phyloP scores from a whole-genome alignment of 768 basidiomycete genomes.

The Leccinellum albellum region DNA sequence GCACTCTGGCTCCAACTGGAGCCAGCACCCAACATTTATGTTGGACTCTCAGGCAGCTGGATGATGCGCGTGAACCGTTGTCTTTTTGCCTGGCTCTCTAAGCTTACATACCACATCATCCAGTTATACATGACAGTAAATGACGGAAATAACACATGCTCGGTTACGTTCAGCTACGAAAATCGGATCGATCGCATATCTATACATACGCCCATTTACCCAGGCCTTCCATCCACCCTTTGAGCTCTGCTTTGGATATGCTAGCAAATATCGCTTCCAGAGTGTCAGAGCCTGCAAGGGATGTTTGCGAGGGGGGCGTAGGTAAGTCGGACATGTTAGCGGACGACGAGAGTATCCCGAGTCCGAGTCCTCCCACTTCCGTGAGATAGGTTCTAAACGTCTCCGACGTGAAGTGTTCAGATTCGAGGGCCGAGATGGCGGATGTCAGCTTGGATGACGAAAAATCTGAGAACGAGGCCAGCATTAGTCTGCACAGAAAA shows the following conservation, averaged over 20 bases:
- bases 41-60: too few species aligned
- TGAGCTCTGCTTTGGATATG: constrained; percentile 27
- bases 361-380: constrained; percentile 88
- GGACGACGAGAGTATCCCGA: constrained; percentile 76
- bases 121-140: background rate
- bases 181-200: background rate
- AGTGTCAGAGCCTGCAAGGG: constrained; percentile 3
- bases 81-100: background rate
- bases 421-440: constrained; percentile 54
- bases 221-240: constrained; percentile 33
- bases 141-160: constrained; percentile 1
- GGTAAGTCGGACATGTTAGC: constrained; percentile 11
- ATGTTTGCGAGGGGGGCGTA: constrained; percentile 25
- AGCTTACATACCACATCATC: background rate
- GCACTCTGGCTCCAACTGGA: too few species aligned
- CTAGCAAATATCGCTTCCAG: constrained; percentile 25
- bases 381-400: constrained; percentile 65
- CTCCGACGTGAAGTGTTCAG: constrained; percentile 31
- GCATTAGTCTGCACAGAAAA: background rate
- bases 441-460: constrained; percentile 50
- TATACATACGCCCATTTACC: constrained; percentile 42
- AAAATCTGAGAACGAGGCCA: constrained; percentile 52
- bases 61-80: background rate
- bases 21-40: too few species aligned
- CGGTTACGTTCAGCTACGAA: background rate